A percentile compares a stretch with the other conserved stretches of the same genome.
These are phyloP conservation scores for Dendrocalamus sinicus DNA, from an alignment of 176 grass and related monocot genomes.

Conservation along the genomic window DNA sequence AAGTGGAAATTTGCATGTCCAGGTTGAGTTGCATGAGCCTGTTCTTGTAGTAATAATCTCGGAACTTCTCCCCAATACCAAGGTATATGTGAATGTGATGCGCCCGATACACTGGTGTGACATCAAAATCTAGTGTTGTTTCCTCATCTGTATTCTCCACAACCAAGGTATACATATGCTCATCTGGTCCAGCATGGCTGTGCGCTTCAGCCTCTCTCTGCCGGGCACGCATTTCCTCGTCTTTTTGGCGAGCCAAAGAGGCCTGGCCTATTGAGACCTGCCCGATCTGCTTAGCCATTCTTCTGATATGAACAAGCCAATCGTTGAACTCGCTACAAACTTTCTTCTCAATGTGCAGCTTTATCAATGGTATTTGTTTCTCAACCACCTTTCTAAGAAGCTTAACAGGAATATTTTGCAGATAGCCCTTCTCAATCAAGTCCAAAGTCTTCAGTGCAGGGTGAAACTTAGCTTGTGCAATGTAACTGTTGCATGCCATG, in stretches of 20 bases:
- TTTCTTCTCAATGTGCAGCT: conserved; percentile 76
- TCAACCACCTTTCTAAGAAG: conserved; percentile 63
- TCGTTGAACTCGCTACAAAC: conserved; percentile 81
- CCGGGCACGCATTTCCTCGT: conserved; percentile 49
- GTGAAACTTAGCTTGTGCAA: conserved; percentile 56
- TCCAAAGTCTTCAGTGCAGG: conserved; percentile 74
- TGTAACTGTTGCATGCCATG: conserved; percentile 64
- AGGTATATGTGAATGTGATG: conserved; percentile 62
- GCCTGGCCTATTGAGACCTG: conserved; percentile 64
- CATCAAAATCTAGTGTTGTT: conserved; percentile 61
- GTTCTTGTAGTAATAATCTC: conserved; percentile 74
- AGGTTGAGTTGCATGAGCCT: conserved; percentile 82
- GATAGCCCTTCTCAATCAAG: conserved; percentile 67
- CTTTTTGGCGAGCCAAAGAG: conserved; percentile 51
- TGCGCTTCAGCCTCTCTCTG: conserved; percentile 71
- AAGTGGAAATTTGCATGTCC: conserved; percentile 72
- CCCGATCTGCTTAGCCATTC: conserved; percentile 66
- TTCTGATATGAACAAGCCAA: conserved; percentile 81
- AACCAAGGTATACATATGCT: conserved; percentile 64
- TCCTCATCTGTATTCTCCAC: conserved; percentile 59
- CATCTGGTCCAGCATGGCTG: conserved; percentile 49
- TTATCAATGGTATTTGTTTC: conserved; percentile 72
- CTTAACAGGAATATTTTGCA: conserved; percentile 71
- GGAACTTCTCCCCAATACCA: conserved; percentile 74
- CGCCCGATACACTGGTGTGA: conserved; percentile 69